Conservation (phyloP, 2,329 filamentous ascomycete species). For the Venturia asperata region DNA sequence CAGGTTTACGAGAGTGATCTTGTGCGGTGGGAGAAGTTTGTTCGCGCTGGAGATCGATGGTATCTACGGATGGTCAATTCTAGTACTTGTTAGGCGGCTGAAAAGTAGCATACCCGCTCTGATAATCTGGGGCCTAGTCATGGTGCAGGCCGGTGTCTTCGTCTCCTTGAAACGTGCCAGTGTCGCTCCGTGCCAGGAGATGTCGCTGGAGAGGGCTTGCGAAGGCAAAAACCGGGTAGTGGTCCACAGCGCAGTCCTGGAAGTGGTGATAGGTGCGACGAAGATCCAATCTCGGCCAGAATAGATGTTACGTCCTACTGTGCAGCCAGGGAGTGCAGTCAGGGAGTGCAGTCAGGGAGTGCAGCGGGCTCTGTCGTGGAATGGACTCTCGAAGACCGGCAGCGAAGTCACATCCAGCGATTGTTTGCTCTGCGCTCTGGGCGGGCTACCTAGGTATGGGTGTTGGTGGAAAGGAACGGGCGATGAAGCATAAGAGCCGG, state of each 20-base stretch:
- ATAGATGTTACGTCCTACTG: neutral
- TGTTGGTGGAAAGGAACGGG: neutral
- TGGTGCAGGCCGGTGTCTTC: conserved; percentile 24
- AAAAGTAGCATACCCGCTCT: conserved; percentile 42
- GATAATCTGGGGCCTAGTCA: conserved; percentile 51
- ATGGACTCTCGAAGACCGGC: conserved; percentile 13
- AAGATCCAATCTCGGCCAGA: neutral
- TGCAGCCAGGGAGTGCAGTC: neutral
- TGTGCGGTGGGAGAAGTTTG: conserved; percentile 74
- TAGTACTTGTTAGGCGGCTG: conserved; percentile 15
- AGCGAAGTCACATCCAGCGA: conserved; percentile 8
- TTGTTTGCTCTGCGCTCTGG: neutral
- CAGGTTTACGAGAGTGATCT: conserved; percentile 60
- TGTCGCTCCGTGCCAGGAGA: conserved; percentile 2
- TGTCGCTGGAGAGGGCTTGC: neutral
- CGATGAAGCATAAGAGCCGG: neutral
- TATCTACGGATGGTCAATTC: conserved; percentile 53
- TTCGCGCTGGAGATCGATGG: conserved; percentile 80
- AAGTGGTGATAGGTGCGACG: neutral
- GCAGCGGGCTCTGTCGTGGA: neutral
- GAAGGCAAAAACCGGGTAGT: neutral
- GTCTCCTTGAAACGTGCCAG: conserved; percentile 10
- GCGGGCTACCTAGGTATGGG: neutral
- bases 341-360: neutral
- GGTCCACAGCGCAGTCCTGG: neutral